These are phyloP conservation scores for Multifurca ochricompacta DNA, from an alignment of 768 basidiomycete genomes.

Conservation along the genomic window DNA sequence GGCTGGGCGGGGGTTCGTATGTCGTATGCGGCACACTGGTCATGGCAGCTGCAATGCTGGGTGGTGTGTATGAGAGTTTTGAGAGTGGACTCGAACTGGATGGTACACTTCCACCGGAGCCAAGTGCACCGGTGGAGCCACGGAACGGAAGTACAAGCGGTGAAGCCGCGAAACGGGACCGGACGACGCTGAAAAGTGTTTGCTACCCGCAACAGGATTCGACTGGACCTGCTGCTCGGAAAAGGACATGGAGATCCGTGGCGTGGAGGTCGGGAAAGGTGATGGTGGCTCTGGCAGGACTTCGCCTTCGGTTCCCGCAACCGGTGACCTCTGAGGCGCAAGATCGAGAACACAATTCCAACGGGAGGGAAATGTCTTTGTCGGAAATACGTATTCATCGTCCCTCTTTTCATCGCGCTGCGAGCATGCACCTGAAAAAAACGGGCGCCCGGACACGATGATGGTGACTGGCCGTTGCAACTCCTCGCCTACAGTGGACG, in stretches of 20 bases:
- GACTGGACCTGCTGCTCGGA: conserved; percentile 23
- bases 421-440: conserved; percentile 23
- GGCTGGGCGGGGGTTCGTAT: conserved; percentile 14
- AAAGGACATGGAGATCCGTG: conserved; percentile 16
- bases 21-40: conserved; percentile 13
- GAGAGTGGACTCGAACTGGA: conserved; percentile 12
- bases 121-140: conserved; percentile 26
- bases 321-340: conserved; percentile 28
- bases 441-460: conserved; percentile 69
- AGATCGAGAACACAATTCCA: conserved; percentile 92
- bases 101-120: conserved; percentile 15
- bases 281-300: conserved; percentile 71
- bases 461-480: conserved; percentile 37
- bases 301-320: conserved; percentile 30
- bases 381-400: conserved; percentile 43
- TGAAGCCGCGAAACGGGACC: conserved; percentile 28
- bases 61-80: conserved; percentile 12
- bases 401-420: conserved; percentile 7
- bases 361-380: conserved; percentile 67
- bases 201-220: conserved; percentile 43
- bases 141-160: conserved; percentile 24
- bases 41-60: conserved; percentile 4
- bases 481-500: conserved; percentile 7
- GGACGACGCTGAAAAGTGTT: conserved; percentile 38
- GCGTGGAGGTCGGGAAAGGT: conserved; percentile 51